Evolutionary conservation across 2,329 filamentous ascomycete species (phyloP), one percentile per base, ranked within the genome.

Genomic region (Exophiala sideris): DNA sequence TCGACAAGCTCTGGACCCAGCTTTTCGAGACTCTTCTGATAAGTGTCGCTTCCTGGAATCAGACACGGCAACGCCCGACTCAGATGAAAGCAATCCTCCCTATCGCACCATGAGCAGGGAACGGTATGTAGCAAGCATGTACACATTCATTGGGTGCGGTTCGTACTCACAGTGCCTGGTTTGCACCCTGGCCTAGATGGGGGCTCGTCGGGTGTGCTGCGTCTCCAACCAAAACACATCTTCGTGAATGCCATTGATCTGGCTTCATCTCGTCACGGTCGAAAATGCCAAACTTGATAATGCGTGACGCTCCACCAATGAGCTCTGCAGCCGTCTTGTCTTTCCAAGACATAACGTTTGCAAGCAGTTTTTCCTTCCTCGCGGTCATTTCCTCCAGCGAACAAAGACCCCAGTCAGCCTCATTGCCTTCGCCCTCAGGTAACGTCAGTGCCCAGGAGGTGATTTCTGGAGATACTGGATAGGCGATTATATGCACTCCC

Each of bases 261-360:
- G 55, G 46, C 6, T 18, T 38, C 50, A 57, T 54, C 33, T 57
- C 55, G 11, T 53, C 42, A 4, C 55, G 45, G 24, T 57, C 55
- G 36, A 47, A 57, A 6, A 57, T n/a, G 8, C 55, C 55, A 38
- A 57, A 57, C 18, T 57, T 57, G 50, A 57, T 57, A 21, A 57
- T 45, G 11, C 55, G 46, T 14, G 35, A n/a, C 5, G 55, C 46
- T 3, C 20, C 35, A 9, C 44, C 34, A 10, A 57, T 42, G 41
- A 57, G 29, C 14, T 54, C 34, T n/a, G 2, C n/a, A 3, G 46
- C 35, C 10, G 50, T 12, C 5, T 45, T 32, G 33, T 54, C 50
- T 9, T 24, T 48, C 55, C 55, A 57, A 2, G 32, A 44, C 9
- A n/a, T 32, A 20, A 57, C 34, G 4, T 50, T 35, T 1, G 20